Evolutionary conservation across 2,329 filamentous ascomycete genomes (phyloP), one percentile per base, ranked within the genome.

Genomic region (Periconia macrospinosa): DNA sequence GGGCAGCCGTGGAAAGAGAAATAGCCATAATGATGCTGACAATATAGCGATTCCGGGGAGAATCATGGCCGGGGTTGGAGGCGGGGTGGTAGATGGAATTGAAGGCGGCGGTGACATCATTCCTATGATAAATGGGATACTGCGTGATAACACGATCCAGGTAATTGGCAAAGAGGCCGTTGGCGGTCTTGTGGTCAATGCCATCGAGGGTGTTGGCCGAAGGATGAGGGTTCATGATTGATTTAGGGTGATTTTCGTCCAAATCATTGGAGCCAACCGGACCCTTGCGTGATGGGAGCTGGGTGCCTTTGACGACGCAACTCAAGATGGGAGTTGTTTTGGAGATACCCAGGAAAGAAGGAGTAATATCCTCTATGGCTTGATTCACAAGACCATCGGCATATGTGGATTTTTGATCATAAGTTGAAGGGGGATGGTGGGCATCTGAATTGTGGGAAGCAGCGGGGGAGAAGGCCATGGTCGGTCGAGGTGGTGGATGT

Each of bases 21-120:
- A 73, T 72, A 47, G 70, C 70, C 68, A 73, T 70, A 49, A 72
- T 68, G 50, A 73, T 68, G 52, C 68, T 70, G 46, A 73, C 63
- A 44, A 73, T 69, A 56, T 72, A 72, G 40, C 66, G 64, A 41
- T 71, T 63, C 6, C 69, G 67, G 2, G 67, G 52, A 3, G 59
- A 65, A 40, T 68, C 66, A 20, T 70, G 62, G 30, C 53, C 61
- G 18, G 62, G 57, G 8, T 61, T 62, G 13, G 61, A 50, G 9
- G 61, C 57, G n/a, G 57, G 65, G 41, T 66, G 56, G 47, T 70
- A 72, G 41, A 72, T 68, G 33, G 65, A 65, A 40, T 69, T 68
- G 55, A 71, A 71, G 2, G 70, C 69, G 23, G 61, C 65, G 0
- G 62, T 68, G 2, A 72, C 65, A 50, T 73, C 67, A 18, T 61